Conservation (phyloP, 1,284 basidiomycete genomes). For the Sanguinoderma infundibulare region DNA sequence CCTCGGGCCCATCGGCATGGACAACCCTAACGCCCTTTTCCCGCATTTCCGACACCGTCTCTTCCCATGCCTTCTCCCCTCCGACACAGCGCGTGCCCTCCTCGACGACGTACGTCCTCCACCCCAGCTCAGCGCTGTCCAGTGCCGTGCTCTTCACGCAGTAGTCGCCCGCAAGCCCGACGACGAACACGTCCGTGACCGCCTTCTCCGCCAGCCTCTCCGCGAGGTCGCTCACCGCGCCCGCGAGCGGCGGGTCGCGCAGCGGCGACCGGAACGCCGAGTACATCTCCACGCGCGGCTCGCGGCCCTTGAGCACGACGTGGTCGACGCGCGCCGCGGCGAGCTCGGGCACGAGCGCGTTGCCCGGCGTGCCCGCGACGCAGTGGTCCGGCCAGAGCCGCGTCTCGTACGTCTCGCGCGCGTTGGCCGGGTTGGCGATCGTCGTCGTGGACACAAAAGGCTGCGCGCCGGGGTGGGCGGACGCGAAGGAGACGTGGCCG, state of each 20-base stretch:
- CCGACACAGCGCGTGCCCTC: constrained; percentile 42
- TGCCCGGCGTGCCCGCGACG: constrained; percentile 48
- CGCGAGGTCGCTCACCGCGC: constrained; percentile 39
- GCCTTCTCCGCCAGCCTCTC: constrained; percentile 38
- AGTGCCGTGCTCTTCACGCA: constrained; percentile 53
- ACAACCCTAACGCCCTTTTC: constrained; percentile 33
- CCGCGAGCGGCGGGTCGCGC: constrained; percentile 38
- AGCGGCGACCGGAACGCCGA: constrained; percentile 47
- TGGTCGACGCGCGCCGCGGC: constrained; percentile 35
- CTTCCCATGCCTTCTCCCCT: constrained; percentile 31
- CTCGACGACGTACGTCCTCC: constrained; percentile 42
- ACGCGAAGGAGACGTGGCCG: constrained; percentile 67
- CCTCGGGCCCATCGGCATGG: constrained; percentile 28
- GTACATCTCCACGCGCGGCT: constrained; percentile 55
- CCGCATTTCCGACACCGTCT: constrained; percentile 28
- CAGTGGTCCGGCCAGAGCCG: constrained; percentile 70
- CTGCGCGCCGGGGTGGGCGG: constrained; percentile 46
- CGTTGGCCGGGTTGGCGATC: constrained; percentile 37
- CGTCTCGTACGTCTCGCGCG: constrained; percentile 42
- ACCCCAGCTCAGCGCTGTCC: constrained; percentile 48
- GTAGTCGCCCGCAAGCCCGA: constrained; percentile 67
- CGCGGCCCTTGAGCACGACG: constrained; percentile 40
- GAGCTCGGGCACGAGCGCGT: constrained; percentile 46
- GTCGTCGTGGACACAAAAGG: constrained; percentile 46
- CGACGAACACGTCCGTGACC: constrained; percentile 52